Conservation (phyloP, 371 early-diverging fungal species). For the Mucor lusitanicus region DNA sequence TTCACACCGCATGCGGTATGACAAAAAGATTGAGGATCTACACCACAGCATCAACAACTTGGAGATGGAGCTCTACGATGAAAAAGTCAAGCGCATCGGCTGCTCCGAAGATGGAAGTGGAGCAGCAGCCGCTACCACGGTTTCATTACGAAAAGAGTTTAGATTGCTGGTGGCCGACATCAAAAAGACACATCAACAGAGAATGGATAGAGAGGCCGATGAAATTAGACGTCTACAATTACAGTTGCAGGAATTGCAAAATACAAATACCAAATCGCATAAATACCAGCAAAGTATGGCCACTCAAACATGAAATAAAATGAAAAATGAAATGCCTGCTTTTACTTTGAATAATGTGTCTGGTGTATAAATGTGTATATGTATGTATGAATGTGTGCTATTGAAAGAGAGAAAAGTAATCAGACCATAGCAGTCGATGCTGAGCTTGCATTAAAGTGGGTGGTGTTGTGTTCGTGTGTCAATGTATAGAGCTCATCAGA, state of each 20-base stretch:
- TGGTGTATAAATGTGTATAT: neutral
- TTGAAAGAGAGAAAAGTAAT: neutral
- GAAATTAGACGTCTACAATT: slow-evolving; percentile 50
- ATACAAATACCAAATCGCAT: neutral
- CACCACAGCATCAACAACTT: slow-evolving; percentile 23
- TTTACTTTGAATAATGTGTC: neutral
- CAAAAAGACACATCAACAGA: slow-evolving; percentile 53
- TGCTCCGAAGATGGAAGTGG: neutral
- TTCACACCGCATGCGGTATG: slow-evolving; percentile 45
- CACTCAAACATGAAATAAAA: slow-evolving; percentile 6
- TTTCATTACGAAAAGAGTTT: slow-evolving; percentile 61
- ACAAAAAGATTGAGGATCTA: slow-evolving; percentile 39
- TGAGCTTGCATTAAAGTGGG: neutral
- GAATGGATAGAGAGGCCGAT: slow-evolving; percentile 51
- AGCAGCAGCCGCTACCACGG: slow-evolving; percentile 38
- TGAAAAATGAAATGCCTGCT: neutral
- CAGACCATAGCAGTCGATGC: neutral
- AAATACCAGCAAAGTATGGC: slow-evolving; percentile 6
- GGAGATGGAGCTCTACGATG: slow-evolving; percentile 46
- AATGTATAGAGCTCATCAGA: neutral
- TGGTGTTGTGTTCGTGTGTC: neutral
- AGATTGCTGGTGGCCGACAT: slow-evolving; percentile 55
- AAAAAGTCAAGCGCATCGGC: slow-evolving; percentile 37
- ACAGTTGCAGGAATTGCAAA: slow-evolving; percentile 39
- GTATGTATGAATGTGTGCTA: neutral